Conservation (phyloP, 2,329 filamentous ascomycete genomes). For the Alternaria sp. region DNA sequence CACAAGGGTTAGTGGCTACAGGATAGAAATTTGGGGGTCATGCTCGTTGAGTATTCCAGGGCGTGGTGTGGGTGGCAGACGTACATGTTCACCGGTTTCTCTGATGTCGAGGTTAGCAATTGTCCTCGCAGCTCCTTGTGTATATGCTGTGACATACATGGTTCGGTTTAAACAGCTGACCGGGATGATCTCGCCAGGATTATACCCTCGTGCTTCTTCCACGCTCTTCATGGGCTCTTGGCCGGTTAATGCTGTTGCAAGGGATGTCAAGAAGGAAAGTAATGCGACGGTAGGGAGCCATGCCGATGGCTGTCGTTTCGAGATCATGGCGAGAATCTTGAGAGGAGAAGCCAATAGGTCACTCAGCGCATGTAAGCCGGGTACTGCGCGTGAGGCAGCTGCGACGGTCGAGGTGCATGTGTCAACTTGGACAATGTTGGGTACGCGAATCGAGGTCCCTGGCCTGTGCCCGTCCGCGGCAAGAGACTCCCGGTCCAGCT, state of each 20-base stretch:
- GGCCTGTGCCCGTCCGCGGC: slow-evolving; percentile 13
- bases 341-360: neutral
- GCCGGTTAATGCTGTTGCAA: slow-evolving; percentile 51
- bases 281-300: slow-evolving; percentile 39
- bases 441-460: slow-evolving; percentile 7
- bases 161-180: slow-evolving; percentile 62
- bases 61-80: slow-evolving; percentile 20
- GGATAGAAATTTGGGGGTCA: neutral
- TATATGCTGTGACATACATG: slow-evolving; percentile 51
- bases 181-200: slow-evolving; percentile 59
- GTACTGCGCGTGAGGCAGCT: slow-evolving; percentile 6
- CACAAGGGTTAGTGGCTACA: neutral
- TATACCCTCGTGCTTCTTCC: slow-evolving; percentile 54
- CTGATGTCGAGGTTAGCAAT: slow-evolving; percentile 55
- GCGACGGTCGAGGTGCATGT: slow-evolving; percentile 10
- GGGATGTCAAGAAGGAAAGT: slow-evolving; percentile 39
- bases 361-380: neutral
- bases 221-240: slow-evolving; percentile 52
- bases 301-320: neutral
- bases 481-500: slow-evolving; percentile 12
- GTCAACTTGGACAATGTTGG: slow-evolving; percentile 17
- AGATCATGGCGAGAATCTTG: neutral
- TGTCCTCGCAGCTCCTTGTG: neutral
- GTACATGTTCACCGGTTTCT: slow-evolving; percentile 82
- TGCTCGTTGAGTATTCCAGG: neutral